Percentiles rank a stretch among this genome's conserved stretches.
These are phyloP conservation scores for Ceriops zippeliana DNA, from an alignment of 345 rosid species.

Conservation along the genomic window DNA sequence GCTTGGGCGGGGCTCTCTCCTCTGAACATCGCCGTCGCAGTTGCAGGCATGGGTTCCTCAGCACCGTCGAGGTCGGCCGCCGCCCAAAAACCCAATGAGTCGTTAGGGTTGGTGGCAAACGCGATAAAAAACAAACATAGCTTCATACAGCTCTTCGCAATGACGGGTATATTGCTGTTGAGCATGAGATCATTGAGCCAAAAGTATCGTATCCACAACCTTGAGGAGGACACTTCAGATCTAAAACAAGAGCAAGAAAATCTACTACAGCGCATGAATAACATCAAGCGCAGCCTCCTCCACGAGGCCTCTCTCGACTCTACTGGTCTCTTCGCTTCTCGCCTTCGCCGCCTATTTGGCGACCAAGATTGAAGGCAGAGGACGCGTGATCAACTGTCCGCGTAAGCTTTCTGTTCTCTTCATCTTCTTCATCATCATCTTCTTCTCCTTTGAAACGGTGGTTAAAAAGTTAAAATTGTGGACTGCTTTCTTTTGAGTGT, in stretches of 20 bases:
- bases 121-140: constrained; percentile 56
- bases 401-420: not conserved
- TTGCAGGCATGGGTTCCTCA: constrained; percentile 11
- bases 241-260: constrained; percentile 59
- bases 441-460: not conserved
- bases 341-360: constrained; percentile 67
- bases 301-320: constrained; percentile 77
- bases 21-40: not conserved
- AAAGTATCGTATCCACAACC: constrained; percentile 73
- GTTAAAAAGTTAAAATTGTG: not conserved
- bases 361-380: constrained; percentile 20
- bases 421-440: not conserved
- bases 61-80: constrained; percentile 12
- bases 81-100: constrained; percentile 11
- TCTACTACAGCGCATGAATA: constrained; percentile 50
- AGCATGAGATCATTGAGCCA: constrained; percentile 84
- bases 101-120: constrained; percentile 46
- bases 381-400: not conserved
- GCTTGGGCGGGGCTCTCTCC: no score
- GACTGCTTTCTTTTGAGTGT: no score
- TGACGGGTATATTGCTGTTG: constrained; percentile 74
- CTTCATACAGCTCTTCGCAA: constrained; percentile 69
- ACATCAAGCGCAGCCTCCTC: constrained; percentile 54
- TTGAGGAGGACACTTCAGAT: constrained; percentile 56
- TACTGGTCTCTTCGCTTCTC: constrained; percentile 65